phyloP scores from a whole-genome alignment of 2,329 filamentous ascomycete genomes.

The Graphiopsis chlorocephala region DNA sequence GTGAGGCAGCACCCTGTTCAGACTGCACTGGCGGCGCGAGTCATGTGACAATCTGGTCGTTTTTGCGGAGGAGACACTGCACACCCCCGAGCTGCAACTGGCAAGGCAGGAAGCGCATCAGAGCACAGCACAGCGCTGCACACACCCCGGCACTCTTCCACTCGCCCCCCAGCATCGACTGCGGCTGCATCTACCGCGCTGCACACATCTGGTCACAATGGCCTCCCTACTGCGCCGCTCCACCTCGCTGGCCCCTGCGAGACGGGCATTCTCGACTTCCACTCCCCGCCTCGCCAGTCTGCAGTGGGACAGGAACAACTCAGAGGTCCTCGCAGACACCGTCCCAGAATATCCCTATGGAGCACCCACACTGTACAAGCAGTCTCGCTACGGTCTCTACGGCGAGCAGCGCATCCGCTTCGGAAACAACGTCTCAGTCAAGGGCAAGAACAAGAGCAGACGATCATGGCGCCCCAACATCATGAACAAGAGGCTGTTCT shows the following conservation, averaged over 20 bases:
- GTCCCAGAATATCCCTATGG: constrained; percentile 67
- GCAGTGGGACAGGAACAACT: constrained; percentile 33
- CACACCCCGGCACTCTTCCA: not conserved
- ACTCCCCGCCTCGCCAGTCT: constrained; percentile 24
- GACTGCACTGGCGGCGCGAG: constrained; percentile 14
- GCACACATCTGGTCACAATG: constrained; percentile 19
- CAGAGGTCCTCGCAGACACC: constrained; percentile 30
- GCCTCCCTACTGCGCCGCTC: constrained; percentile 28
- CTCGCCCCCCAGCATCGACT: not conserved
- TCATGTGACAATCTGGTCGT: not conserved
- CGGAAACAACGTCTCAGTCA: constrained; percentile 71
- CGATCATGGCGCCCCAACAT: constrained; percentile 76
- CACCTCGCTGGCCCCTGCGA: constrained; percentile 14
- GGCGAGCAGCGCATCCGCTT: constrained; percentile 69
- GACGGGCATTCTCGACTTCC: constrained; percentile 33
- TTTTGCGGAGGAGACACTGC: constrained; percentile 10
- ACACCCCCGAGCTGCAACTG: not conserved
- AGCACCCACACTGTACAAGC: constrained; percentile 69
- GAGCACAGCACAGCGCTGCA: not conserved
- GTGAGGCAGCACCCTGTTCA: not conserved
- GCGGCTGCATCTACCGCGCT: not conserved
- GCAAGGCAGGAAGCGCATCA: constrained; percentile 11
- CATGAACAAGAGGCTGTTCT: constrained; percentile 64
- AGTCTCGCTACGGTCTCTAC: constrained; percentile 60
- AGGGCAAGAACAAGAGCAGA: constrained; percentile 67